Percentiles rank a stretch among this genome's conserved stretches.
Conservation (phyloP, 768 basidiomycete genomes). For the Podaxis sp. region DNA sequence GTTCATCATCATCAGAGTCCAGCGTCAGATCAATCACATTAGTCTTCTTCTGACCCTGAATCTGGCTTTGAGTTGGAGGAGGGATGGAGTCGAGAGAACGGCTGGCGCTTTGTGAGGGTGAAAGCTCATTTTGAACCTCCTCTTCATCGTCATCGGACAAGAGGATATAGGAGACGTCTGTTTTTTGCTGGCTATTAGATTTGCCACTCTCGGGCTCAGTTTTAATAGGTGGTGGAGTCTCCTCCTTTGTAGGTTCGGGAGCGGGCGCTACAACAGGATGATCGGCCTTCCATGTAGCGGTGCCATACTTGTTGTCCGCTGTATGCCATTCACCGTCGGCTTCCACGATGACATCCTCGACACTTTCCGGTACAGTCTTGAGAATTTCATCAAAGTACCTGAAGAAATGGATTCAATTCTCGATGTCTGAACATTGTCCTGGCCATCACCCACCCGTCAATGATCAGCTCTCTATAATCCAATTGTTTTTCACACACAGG, state of each 20-base stretch:
- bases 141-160: conserved; percentile 81
- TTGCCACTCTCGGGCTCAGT: conserved; percentile 25
- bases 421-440: background rate
- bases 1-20: conserved; percentile 67
- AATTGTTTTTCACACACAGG: conserved; percentile 86
- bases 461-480: conserved; percentile 75
- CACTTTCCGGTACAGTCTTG: conserved; percentile 65
- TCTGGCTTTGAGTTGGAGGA: conserved; percentile 22
- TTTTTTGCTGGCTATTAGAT: conserved; percentile 39
- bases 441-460: conserved; percentile 68
- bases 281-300: conserved; percentile 59
- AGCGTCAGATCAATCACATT: conserved; percentile 83
- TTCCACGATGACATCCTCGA: conserved; percentile 93
- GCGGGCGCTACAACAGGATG: conserved; percentile 34
- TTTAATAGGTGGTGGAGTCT: conserved; percentile 21
- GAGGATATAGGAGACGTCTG: conserved; percentile 51
- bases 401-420: background rate
- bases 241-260: conserved; percentile 29
- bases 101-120: conserved; percentile 49
- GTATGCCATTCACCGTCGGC: conserved; percentile 97
- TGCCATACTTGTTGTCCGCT: conserved; percentile 79
- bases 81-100: conserved; percentile 26
- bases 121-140: conserved; percentile 67
- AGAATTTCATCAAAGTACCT: conserved; percentile 91
- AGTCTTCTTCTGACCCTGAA: conserved; percentile 22